A percentile compares a stretch with the other conserved stretches of the same genome.
phyloP scores from a whole-genome alignment of 169 alveolate species.

The Cyclospora cayetanensis region DNA sequence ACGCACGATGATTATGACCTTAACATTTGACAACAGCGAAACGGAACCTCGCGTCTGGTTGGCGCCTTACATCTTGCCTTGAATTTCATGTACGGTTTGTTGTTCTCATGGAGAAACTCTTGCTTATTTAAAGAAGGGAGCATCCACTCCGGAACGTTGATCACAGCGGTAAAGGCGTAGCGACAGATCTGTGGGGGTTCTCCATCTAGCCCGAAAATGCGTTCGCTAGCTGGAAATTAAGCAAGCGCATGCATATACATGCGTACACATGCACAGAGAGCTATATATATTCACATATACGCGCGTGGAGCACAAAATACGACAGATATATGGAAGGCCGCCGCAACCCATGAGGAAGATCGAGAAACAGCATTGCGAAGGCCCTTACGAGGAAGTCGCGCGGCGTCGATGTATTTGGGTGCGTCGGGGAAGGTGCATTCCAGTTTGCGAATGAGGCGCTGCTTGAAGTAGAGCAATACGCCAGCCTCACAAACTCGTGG shows the following conservation, averaged over 20 bases:
- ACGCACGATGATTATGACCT: too few species aligned
- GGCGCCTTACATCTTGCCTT: slow-evolving; percentile 75
- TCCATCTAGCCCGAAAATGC: slow-evolving; percentile 35
- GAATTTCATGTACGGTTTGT: slow-evolving; percentile 85
- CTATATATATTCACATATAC: background rate
- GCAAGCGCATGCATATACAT: background rate
- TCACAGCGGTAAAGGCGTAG: slow-evolving; percentile 86
- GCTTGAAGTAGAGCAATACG: slow-evolving; percentile 86
- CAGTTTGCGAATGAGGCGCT: slow-evolving; percentile 85
- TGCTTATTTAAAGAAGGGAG: slow-evolving; percentile 90
- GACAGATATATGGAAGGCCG: too few species aligned
- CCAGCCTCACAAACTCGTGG: slow-evolving; percentile 90
- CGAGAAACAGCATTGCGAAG: too few species aligned
- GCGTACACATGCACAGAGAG: too few species aligned
- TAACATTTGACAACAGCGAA: too few species aligned
- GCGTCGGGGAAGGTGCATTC: slow-evolving; percentile 90
- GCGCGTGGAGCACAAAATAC: background rate
- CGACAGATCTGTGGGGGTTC: slow-evolving; percentile 78
- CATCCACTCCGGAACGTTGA: slow-evolving; percentile 92
- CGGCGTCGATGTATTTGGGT: slow-evolving; percentile 78
- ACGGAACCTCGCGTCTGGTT: too few species aligned
- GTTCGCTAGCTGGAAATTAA: slow-evolving; percentile 26
- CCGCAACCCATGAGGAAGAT: too few species aligned
- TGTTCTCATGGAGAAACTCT: slow-evolving; percentile 90
- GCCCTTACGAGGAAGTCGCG: slow-evolving; percentile 51